Base-by-base conservation (phyloP, 106 monocot species). In the Agapanthus africanus region DNA sequence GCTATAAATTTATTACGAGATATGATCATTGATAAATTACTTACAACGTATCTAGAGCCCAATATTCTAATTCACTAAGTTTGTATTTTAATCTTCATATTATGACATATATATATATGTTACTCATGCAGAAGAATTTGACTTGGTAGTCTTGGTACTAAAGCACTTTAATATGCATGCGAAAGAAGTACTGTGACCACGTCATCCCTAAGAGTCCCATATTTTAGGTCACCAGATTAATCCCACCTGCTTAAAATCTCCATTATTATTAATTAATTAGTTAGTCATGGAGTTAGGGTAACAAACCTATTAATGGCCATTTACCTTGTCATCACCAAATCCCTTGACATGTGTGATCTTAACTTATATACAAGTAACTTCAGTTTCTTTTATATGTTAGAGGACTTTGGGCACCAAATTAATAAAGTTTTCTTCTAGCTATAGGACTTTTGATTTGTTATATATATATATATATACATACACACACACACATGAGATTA, bases 221-320 rank as follows among this genome's bases (percentile, higher is more conserved):
- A 23, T 52, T 52, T 52, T 52, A 52, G 52, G 52, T 25, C 52
- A 52, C 52, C 52, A 44, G 44, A 19, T 52, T 23, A 14, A 52
- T n/a, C n/a, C n/a, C n/a, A n/a, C 15, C 16, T 35, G 10, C 8
- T 26, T 6, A 32, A 59, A 32, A 13, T 32, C 18, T 54, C 32
- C 32, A 31, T 15, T 18, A n/a, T n/a, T n/a, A n/a, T n/a, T n/a
- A n/a, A 0, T 61, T n/a, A n/a, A n/a, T n/a, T n/a, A n/a, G n/a
- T n/a, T 34, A 36, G 61, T 61, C 61, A 35, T 61, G 33, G 35
- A 61, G 61, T 61, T 61, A 36, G 61, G 61, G 61, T 61, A 61
- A 61, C 61, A 61, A 61, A 61, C 61, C 61, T 9, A 11, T 36
- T 5, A 61, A 36, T 61, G 61, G 61, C 35, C 61, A 61, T 10